Percentiles rank a stretch among this genome's conserved stretches.
Conservation (phyloP, 345 rosid genomes). For the Triadica sebifera region DNA sequence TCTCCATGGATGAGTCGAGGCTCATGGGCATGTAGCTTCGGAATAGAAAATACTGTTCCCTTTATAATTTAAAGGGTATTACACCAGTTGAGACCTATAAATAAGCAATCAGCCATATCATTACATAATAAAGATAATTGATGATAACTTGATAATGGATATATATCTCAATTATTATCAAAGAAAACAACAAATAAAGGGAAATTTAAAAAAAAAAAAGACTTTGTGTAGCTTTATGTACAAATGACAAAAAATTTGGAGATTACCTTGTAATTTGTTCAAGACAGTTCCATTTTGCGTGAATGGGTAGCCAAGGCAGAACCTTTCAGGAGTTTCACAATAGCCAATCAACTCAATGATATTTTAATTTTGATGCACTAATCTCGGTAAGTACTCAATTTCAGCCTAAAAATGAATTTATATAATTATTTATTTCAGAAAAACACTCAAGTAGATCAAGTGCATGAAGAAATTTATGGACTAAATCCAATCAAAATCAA, state of each 20-base stretch:
- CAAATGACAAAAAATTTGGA: background rate
- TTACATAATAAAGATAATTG: too few species aligned
- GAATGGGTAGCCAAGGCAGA: slow-evolving; percentile 15
- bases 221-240: too few species aligned
- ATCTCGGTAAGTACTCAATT: background rate
- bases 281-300: slow-evolving; percentile 2
- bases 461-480: too few species aligned
- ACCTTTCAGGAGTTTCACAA: background rate
- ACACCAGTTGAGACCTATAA: background rate
- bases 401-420: slow-evolving; percentile 16
- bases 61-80: slow-evolving; percentile 4
- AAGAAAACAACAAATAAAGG: too few species aligned
- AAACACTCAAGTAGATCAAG: too few species aligned
- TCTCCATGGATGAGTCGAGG: slow-evolving; percentile 18
- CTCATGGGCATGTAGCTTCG: background rate
- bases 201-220: too few species aligned
- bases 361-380: slow-evolving; percentile 10
- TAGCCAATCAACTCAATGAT: slow-evolving; percentile 11
- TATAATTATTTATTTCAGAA: too few species aligned
- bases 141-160: too few species aligned
- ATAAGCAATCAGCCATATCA: background rate
- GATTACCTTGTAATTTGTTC: background rate
- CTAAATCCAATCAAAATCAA: too few species aligned
- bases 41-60: background rate
- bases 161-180: too few species aligned